phyloP scores from a whole-genome alignment of 495 filamentous ascomycete species.

The Talaromyces proteolyticus region DNA sequence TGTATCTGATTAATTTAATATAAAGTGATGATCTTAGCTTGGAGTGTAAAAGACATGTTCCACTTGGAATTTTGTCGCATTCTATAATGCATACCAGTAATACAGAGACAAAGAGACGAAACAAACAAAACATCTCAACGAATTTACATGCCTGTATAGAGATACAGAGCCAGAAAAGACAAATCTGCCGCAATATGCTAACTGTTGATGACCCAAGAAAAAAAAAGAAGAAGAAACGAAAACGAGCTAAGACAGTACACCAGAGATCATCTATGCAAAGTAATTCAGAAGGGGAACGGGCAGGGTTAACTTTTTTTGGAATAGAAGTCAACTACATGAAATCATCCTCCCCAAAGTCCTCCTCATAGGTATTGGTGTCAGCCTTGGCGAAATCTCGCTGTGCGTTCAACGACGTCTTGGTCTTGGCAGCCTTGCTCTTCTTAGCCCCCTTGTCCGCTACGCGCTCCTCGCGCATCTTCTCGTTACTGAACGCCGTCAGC shows the following conservation, averaged over 20 bases:
- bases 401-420: slow-evolving; percentile 76
- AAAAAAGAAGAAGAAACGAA: slow-evolving; percentile 1
- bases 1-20: no score
- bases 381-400: slow-evolving; percentile 57
- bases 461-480: slow-evolving; percentile 99
- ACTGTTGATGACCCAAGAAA: not conserved
- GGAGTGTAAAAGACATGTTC: no score
- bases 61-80: no score
- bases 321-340: slow-evolving; percentile 52
- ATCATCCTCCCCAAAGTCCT: slow-evolving; percentile 66
- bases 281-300: slow-evolving; percentile 5
- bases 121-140: no score
- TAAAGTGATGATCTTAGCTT: no score
- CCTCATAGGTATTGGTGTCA: slow-evolving; percentile 70
- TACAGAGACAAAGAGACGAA: no score
- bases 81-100: no score
- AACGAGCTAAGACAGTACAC: not conserved
- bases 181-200: not conserved
- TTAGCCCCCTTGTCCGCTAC: slow-evolving; percentile 88
- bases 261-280: not conserved
- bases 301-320: slow-evolving; percentile 1
- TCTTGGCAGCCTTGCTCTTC: slow-evolving; percentile 94
- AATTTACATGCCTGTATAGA: no score
- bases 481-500: slow-evolving; percentile 81
- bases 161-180: not conserved